phyloP scores from a whole-genome alignment of 169 alveolate genomes.

The Plasmodium adleri region DNA sequence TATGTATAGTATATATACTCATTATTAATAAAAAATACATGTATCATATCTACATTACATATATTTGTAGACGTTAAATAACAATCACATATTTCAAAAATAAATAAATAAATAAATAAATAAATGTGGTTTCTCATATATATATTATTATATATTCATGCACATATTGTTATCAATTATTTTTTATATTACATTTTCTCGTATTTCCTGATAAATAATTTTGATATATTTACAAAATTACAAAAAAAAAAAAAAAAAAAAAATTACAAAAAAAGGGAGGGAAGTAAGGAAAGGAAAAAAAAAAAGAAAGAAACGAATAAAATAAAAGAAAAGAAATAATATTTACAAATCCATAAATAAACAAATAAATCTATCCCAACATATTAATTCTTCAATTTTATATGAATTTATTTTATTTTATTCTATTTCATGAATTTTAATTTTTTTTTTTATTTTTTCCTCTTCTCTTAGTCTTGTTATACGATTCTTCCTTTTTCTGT shows the following conservation, averaged over 20 bases:
- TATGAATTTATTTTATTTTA: neutral
- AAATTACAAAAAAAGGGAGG: too few relatives aligned
- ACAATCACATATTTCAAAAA: too few relatives aligned
- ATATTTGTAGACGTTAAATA: too few relatives aligned
- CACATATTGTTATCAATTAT: too few relatives aligned
- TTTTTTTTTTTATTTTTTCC: conserved; percentile 11
- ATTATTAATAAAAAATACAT: too few relatives aligned
- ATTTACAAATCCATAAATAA: conserved; percentile 57
- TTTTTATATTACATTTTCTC: conserved; percentile 50
- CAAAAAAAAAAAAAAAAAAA: conserved; percentile 42
- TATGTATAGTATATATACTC: too few relatives aligned
- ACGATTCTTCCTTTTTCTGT: neutral
- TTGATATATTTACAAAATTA: conserved; percentile 29
- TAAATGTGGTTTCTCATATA: too few relatives aligned
- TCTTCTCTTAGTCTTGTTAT: conserved; percentile 18
- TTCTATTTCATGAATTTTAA: neutral
- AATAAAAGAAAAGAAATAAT: neutral
- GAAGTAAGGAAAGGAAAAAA: too few relatives aligned
- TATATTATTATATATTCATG: too few relatives aligned
- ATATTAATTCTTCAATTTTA: conserved; percentile 11
- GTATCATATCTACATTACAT: too few relatives aligned
- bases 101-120: too few relatives aligned
- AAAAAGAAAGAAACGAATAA: too few relatives aligned
- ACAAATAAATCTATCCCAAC: conserved; percentile 22
- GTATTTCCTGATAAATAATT: conserved; percentile 52